Conservation (phyloP, 805 yeast species). For the Sugiyamaella valdiviana region DNA sequence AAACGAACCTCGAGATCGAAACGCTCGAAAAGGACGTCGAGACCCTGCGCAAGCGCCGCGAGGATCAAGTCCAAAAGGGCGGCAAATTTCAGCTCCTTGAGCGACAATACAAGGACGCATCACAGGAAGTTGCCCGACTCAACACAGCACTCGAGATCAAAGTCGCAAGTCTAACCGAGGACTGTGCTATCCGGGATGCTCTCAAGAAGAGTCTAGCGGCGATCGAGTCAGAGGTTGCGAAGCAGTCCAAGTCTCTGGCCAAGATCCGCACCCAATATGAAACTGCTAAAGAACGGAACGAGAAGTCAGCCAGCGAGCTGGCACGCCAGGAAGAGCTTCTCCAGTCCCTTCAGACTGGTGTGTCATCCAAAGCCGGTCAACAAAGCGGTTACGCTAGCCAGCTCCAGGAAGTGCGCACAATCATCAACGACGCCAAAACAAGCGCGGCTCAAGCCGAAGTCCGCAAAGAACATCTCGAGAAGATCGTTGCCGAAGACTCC, state of each 20-base stretch:
- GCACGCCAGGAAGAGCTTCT: conserved; percentile 68
- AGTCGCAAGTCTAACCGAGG: conserved; percentile 52
- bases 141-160: conserved; percentile 58
- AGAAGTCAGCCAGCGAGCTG: conserved; percentile 41
- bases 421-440: conserved; percentile 48
- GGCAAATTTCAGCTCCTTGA: conserved; percentile 57
- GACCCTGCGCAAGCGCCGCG: conserved; percentile 46
- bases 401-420: conserved; percentile 54
- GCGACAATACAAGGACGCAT: conserved; percentile 44
- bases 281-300: conserved; percentile 40
- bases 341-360: conserved; percentile 79
- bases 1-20: conserved; percentile 48
- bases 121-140: conserved; percentile 62
- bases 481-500: conserved; percentile 42
- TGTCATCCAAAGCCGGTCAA: conserved; percentile 72
- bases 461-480: conserved; percentile 49
- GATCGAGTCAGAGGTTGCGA: conserved; percentile 21
- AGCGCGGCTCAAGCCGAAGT: conserved; percentile 53
- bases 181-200: conserved; percentile 33
- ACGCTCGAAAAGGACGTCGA: conserved; percentile 57
- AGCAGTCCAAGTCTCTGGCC: conserved; percentile 31
- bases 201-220: conserved; percentile 36
- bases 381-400: conserved; percentile 76
- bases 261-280: conserved; percentile 43
- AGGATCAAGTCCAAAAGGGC: conserved; percentile 54